Evolutionary conservation across 2,329 filamentous ascomycete species (phyloP), one percentile per base, ranked within the genome.

Genomic region (Ophiocordyceps sinensis): DNA sequence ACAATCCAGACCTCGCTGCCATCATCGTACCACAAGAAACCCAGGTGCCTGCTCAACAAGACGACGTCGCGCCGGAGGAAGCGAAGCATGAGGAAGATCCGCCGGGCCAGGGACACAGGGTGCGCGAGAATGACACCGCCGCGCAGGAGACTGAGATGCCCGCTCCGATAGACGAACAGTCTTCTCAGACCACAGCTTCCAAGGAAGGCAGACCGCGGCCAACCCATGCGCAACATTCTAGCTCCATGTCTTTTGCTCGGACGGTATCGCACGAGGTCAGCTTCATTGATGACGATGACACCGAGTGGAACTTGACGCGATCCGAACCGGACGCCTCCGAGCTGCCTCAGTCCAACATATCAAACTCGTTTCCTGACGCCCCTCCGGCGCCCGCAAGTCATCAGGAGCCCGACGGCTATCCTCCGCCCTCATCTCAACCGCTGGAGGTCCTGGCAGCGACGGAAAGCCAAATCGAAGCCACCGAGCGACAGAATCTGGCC

Each of bases 331-430:
- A 80, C 43, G 70, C 70, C 3, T 79, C 77, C 58, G 71, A 70
- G 44, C 73, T 80, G 71, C 60, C 71, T 9, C 62, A 68, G 3
- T 68, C 60, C 39, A 69, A 77, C 41, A 65, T 73, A 51, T 73
- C 74, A 34, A 81, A 81, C 52, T 80, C 77, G 0, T 81, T 81
- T 45, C 77, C 77, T 2, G 57, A 59, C 11, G 72, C 79, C 1
- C 71, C 74, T 11, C 64, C 67, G 1, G 47, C 61, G 7, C 31
- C 48, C 31, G 45, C 56, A 19, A 47, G 49, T 26, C 52, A 56
- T 17, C 50, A 56, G 9, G 15, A 41, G n/a, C 43, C 47, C 19
- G 42, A 55, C 7, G 59, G 65, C 21, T 60, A 65, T 15, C 62
- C 63, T 13, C 59, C 71, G 3, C 60, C 68, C 8, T 58, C 66